Evolutionary conservation across 2,329 filamentous ascomycete genomes (phyloP).

Genomic region (Xylariales sp.): DNA sequence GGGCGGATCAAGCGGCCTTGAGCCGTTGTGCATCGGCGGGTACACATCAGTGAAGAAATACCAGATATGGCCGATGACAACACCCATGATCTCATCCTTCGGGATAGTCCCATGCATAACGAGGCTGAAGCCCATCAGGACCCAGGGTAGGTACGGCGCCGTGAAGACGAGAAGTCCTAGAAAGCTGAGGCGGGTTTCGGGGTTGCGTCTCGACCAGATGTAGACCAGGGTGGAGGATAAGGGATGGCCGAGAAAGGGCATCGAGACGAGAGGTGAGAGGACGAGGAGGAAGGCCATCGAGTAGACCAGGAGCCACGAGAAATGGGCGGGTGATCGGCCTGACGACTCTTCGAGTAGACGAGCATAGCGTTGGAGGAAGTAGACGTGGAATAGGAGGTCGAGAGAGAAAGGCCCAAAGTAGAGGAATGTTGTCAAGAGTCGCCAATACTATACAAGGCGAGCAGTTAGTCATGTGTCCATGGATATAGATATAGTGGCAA

Average conservation of each 20-base stretch:
- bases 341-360: conserved; percentile 92
- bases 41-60: conserved; percentile 99
- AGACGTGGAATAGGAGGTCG: conserved; percentile 94
- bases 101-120: conserved; percentile 86
- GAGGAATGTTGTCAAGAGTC: conserved; percentile 90
- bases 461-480: too few relatives aligned
- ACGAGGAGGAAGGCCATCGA: conserved; percentile 73
- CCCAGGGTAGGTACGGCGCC: conserved; percentile 93
- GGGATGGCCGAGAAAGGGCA: conserved; percentile 91
- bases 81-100: conserved; percentile 93
- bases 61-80: conserved; percentile 92
- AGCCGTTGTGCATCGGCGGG: conserved; percentile 80
- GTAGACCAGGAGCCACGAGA: conserved; percentile 90
- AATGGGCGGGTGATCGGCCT: conserved; percentile 86
- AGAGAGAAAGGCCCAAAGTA: conserved; percentile 95
- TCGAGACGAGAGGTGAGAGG: conserved; percentile 80
- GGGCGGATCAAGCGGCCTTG: conserved; percentile 82
- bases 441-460: conserved; percentile 72
- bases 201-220: conserved; percentile 95
- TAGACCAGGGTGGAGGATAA: conserved; percentile 92
- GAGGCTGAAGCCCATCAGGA: conserved; percentile 86
- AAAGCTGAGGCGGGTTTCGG: conserved; percentile 84
- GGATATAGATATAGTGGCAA: too few relatives aligned
- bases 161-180: conserved; percentile 86
- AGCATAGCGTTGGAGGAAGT: conserved; percentile 95